These are phyloP conservation scores for Carpinus viminea DNA, from an alignment of 306 rosid genomes.

Conservation along the genomic window DNA sequence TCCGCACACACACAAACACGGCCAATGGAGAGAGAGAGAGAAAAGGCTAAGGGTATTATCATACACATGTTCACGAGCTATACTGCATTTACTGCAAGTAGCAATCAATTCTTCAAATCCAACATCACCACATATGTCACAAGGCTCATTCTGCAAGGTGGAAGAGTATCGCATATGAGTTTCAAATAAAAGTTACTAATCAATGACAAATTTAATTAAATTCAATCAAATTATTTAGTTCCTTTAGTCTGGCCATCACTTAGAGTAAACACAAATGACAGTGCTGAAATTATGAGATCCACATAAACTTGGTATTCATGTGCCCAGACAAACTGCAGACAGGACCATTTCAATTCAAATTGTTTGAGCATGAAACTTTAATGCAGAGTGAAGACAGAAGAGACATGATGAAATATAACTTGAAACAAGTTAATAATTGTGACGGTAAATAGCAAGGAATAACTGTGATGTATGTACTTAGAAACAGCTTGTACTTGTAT, in stretches of 20 bases:
- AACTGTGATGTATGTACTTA: not conserved
- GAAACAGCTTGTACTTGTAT: not conserved
- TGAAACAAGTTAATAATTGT: not conserved
- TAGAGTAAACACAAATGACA: not conserved
- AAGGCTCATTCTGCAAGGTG: constrained; percentile 49
- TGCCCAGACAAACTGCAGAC: not conserved
- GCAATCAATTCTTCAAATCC: constrained; percentile 35
- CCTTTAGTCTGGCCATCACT: not conserved
- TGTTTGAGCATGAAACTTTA: not conserved
- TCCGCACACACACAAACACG: not conserved
- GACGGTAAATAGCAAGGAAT: not conserved
- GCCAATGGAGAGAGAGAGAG: not conserved
- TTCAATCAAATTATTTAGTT: not conserved
- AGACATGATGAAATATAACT: not conserved
- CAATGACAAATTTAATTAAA: not conserved
- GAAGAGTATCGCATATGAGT: constrained; percentile 18
- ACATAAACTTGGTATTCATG: not conserved
- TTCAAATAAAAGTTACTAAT: constrained; percentile 6
- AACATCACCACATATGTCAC: constrained; percentile 55
- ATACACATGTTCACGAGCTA: constrained; percentile 53
- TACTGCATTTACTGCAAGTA: constrained; percentile 52
- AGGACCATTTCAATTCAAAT: not conserved
- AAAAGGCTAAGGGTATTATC: constrained; percentile 25
- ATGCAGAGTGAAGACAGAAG: not conserved
- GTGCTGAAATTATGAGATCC: not conserved